A percentile compares a stretch with the other conserved stretches of the same genome.
phyloP scores from a whole-genome alignment of 2,329 filamentous ascomycete species.

The Laburnicola sp. region DNA sequence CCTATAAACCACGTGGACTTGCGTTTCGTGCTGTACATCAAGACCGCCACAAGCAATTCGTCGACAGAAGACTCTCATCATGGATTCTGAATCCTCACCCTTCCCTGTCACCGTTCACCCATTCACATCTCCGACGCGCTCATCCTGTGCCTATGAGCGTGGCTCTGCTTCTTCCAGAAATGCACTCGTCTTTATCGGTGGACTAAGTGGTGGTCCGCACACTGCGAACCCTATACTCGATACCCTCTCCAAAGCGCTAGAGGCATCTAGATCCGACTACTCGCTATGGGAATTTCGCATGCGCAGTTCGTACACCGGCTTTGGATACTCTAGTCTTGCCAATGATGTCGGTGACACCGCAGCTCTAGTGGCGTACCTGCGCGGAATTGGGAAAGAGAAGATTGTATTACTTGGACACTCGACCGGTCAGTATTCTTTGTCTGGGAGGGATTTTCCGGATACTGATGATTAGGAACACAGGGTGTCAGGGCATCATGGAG shows the following conservation, averaged over 20 bases:
- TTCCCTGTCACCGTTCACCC: conserved; percentile 18
- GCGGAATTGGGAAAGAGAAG: conserved; percentile 8
- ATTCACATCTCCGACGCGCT: conserved; percentile 9
- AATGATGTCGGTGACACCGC: conserved; percentile 20
- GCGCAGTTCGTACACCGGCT: conserved; percentile 24
- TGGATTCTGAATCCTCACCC: not conserved
- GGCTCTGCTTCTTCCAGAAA: conserved; percentile 9
- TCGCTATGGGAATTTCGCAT: conserved; percentile 24
- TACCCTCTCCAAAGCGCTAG: not conserved
- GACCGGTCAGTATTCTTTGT: conserved; percentile 7
- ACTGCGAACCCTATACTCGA: conserved; percentile 5
- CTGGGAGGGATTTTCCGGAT: no score
- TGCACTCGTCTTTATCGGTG: conserved; percentile 22
- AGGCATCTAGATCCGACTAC: conserved; percentile 6
- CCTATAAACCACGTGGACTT: no score
- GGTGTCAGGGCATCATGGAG: conserved; percentile 20
- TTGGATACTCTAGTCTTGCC: conserved; percentile 21
- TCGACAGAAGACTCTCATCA: not conserved
- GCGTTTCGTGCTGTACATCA: no score
- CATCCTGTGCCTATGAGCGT: conserved; percentile 22
- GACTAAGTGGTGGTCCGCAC: conserved; percentile 22
- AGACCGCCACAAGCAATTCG: no score
- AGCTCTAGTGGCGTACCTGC: conserved; percentile 18
- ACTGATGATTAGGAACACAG: not conserved
- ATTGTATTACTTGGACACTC: conserved; percentile 16